These are phyloP conservation scores for Planoprotostelium fungivorum DNA, from an alignment of 78 protist species.

Conservation along the genomic window DNA sequence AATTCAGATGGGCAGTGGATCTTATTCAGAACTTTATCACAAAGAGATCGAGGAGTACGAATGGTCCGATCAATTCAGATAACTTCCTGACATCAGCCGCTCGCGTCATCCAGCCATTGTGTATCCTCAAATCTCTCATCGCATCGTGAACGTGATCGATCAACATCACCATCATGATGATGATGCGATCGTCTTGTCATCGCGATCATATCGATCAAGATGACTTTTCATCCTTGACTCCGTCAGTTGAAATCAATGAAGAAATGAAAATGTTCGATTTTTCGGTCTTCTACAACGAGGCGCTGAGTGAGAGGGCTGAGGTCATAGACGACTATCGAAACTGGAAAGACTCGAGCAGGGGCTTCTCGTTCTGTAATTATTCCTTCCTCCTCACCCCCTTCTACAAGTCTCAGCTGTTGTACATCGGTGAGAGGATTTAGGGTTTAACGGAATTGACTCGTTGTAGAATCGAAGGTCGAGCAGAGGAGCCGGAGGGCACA, in stretches of 20 bases:
- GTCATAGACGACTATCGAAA: conserved; percentile 19
- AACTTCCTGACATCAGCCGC: not conserved
- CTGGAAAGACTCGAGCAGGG: not conserved
- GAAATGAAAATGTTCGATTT: conserved; percentile 9
- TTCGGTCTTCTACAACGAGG: conserved; percentile 59
- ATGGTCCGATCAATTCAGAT: not conserved
- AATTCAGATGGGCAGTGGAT: not conserved
- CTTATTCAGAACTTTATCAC: conserved; percentile 3
- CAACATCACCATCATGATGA: not conserved
- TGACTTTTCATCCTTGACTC: not conserved
- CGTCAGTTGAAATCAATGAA: conserved; percentile 36
- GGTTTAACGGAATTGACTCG: not conserved
- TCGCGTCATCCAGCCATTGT: not conserved
- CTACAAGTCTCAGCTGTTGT: not conserved
- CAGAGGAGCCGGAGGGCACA: not conserved
- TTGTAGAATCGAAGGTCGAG: conserved; percentile 17
- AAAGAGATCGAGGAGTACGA: not conserved
- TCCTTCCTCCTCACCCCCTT: conserved; percentile 16
- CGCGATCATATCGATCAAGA: not conserved
- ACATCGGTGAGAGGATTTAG: not conserved
- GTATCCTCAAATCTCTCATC: not conserved
- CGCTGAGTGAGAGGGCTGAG: conserved; percentile 29
- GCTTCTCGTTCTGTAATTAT: conserved; percentile 3
- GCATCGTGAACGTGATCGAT: not conserved
- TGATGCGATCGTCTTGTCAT: not conserved